Evolutionary conservation across 495 filamentous ascomycete species (phyloP).

Genomic region (Aspergillus sclerotioniger): DNA sequence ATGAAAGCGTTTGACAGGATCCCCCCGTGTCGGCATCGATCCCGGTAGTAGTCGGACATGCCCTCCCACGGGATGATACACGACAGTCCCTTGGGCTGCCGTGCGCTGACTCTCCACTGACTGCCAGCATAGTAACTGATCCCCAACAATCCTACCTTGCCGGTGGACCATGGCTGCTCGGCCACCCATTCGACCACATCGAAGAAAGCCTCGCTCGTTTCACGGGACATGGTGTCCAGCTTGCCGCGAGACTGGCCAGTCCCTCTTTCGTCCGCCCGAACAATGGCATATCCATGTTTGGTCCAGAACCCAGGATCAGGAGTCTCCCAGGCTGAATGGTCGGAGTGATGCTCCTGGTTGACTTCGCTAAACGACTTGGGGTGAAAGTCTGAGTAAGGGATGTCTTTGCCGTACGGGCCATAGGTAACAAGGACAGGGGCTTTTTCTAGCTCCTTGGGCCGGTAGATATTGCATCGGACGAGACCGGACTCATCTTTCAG

Average conservation of each 20-base stretch:
- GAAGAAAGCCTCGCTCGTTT: slow-evolving; percentile 58
- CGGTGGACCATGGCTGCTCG: slow-evolving; percentile 58
- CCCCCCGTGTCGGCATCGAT: slow-evolving; percentile 62
- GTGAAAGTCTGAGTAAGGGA: slow-evolving; percentile 34
- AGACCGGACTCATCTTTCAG: slow-evolving; percentile 35
- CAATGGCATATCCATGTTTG: slow-evolving; percentile 56
- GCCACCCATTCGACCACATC: slow-evolving; percentile 65
- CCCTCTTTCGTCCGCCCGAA: slow-evolving; percentile 60
- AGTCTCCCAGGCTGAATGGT: slow-evolving; percentile 63
- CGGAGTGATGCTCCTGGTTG: slow-evolving; percentile 46
- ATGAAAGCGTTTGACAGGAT: slow-evolving; percentile 64
- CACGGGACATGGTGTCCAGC: slow-evolving; percentile 59
- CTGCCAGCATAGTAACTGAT: slow-evolving; percentile 62
- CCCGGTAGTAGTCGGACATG: slow-evolving; percentile 67
- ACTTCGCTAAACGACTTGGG: slow-evolving; percentile 47
- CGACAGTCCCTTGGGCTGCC: slow-evolving; percentile 55
- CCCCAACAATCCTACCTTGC: slow-evolving; percentile 61
- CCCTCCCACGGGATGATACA: slow-evolving; percentile 67
- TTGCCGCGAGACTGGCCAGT: slow-evolving; percentile 56
- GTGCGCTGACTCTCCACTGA: slow-evolving; percentile 64
- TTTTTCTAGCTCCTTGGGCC: slow-evolving; percentile 30
- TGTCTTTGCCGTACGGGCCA: slow-evolving; percentile 64
- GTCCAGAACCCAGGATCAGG: slow-evolving; percentile 65
- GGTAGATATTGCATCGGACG: slow-evolving; percentile 42
- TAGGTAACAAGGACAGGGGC: slow-evolving; percentile 43